A percentile compares a stretch with the other conserved stretches of the same genome.
These are phyloP conservation scores for Myxozyma lipomycoides DNA, from an alignment of 805 yeast species.

Conservation along the genomic window DNA sequence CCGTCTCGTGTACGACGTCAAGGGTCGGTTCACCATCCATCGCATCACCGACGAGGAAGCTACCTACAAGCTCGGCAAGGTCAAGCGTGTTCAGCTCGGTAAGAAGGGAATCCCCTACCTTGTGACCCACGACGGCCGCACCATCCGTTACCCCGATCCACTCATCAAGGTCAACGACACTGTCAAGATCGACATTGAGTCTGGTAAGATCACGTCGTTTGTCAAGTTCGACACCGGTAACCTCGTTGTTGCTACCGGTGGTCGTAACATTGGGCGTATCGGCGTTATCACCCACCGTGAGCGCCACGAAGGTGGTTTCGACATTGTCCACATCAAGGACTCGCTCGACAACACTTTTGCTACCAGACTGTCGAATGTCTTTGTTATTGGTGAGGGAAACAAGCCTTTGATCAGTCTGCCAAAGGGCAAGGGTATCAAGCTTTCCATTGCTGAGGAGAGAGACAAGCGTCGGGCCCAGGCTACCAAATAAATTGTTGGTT, in stretches of 20 bases:
- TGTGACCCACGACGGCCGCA: slow-evolving; percentile 99
- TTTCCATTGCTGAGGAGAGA: slow-evolving; percentile 94
- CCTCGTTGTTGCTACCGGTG: slow-evolving; percentile 92
- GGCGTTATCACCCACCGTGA: slow-evolving; percentile 95
- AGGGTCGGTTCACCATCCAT: slow-evolving; percentile 99
- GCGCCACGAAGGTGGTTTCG: slow-evolving; percentile 98
- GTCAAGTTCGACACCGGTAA: slow-evolving; percentile 91
- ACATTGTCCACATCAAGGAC: slow-evolving; percentile 94
- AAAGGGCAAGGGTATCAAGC: slow-evolving; percentile 98
- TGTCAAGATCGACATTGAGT: slow-evolving; percentile 91
- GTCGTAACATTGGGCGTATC: slow-evolving; percentile 97
- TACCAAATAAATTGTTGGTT: slow-evolving; percentile 12
- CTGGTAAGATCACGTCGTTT: slow-evolving; percentile 89
- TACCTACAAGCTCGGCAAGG: slow-evolving; percentile 95
- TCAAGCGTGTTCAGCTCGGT: slow-evolving; percentile 96
- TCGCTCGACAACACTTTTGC: slow-evolving; percentile 91
- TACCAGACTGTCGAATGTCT: slow-evolving; percentile 89
- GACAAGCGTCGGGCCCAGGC: slow-evolving; percentile 84
- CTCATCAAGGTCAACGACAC: slow-evolving; percentile 94
- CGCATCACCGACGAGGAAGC: slow-evolving; percentile 99
- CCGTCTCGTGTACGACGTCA: slow-evolving; percentile 97
- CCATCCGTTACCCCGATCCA: slow-evolving; percentile 99
- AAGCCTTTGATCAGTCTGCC: slow-evolving; percentile 93
- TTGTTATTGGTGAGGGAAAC: slow-evolving; percentile 92
- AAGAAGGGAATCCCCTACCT: slow-evolving; percentile 97